Conservation (phyloP, 2,329 filamentous ascomycete genomes). For the Atkinsonella hypoxylon region DNA sequence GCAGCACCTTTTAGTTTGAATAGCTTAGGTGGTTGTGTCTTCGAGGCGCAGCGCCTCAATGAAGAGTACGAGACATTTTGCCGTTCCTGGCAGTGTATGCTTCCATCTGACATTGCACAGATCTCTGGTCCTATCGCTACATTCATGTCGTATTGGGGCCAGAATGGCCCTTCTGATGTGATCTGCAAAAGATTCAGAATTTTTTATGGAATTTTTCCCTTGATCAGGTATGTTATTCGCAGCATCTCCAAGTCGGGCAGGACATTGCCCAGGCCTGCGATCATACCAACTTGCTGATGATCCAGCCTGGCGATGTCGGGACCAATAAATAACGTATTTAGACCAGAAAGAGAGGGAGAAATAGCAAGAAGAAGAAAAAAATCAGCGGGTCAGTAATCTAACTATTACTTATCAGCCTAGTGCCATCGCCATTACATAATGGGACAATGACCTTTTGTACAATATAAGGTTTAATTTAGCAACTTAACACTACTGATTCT, state of each 20-base stretch:
- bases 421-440: not conserved
- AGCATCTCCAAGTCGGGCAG: not conserved
- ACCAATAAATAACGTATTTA: not conserved
- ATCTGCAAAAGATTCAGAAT: not conserved
- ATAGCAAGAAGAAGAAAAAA: too few relatives aligned
- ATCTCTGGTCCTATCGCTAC: slow-evolving; percentile 14
- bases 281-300: not conserved
- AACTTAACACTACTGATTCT: too few relatives aligned
- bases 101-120: slow-evolving; percentile 11
- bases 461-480: too few relatives aligned
- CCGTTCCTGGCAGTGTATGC: slow-evolving; percentile 14
- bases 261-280: not conserved
- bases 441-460: not conserved
- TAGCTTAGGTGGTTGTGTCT: not conserved
- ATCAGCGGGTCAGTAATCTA: not conserved
- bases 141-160: slow-evolving; percentile 8
- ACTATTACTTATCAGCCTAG: not conserved
- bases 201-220: not conserved
- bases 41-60: not conserved
- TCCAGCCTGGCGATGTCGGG: not conserved
- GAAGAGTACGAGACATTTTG: not conserved
- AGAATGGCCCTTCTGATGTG: too few relatives aligned
- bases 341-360: too few relatives aligned
- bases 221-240: slow-evolving; percentile 2
- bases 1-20: not conserved